Evolutionary conservation across 2,329 filamentous ascomycete species (phyloP).

Genomic region (Mycosphaerelloides madeirae): DNA sequence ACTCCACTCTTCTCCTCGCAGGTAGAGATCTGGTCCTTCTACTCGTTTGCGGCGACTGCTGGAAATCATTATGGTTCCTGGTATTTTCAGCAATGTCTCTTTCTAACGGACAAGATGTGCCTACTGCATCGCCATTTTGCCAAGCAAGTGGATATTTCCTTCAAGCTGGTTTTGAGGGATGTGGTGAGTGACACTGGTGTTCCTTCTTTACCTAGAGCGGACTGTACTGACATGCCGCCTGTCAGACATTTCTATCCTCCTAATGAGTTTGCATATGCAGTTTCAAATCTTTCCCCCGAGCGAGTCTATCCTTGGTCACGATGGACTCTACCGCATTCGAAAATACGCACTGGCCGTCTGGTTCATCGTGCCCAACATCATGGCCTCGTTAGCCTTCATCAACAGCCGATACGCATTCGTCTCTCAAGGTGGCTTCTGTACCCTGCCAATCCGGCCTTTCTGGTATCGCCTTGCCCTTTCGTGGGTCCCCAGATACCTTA

Average conservation of each 20-base stretch:
- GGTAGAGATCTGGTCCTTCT: slow-evolving; percentile 67
- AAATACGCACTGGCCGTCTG: slow-evolving; percentile 55
- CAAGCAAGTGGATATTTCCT: slow-evolving; percentile 29
- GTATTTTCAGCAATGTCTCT: slow-evolving; percentile 60
- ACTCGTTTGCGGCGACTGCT: slow-evolving; percentile 66
- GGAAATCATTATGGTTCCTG: slow-evolving; percentile 65
- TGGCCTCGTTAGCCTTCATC: slow-evolving; percentile 61
- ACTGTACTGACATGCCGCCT: background rate
- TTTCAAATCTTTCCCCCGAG: slow-evolving; percentile 64
- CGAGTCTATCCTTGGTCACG: slow-evolving; percentile 42
- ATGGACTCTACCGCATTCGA: slow-evolving; percentile 66
- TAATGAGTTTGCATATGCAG: slow-evolving; percentile 69
- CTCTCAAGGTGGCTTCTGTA: slow-evolving; percentile 64
- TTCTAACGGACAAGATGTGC: slow-evolving; percentile 36
- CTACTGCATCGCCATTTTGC: slow-evolving; percentile 20
- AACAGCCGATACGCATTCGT: slow-evolving; percentile 53
- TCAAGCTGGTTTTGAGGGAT: slow-evolving; percentile 24
- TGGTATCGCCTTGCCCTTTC: slow-evolving; percentile 66
- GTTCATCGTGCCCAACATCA: slow-evolving; percentile 54
- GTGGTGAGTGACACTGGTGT: slow-evolving; percentile 9
- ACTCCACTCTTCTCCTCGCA: too few relatives aligned
- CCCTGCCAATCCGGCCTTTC: slow-evolving; percentile 59
- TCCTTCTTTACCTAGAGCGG: background rate
- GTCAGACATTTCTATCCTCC: slow-evolving; percentile 62
- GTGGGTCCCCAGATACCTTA: slow-evolving; percentile 70